phyloP scores from a whole-genome alignment of 2,329 filamentous ascomycete genomes.

The Colletotrichum noveboracense region DNA sequence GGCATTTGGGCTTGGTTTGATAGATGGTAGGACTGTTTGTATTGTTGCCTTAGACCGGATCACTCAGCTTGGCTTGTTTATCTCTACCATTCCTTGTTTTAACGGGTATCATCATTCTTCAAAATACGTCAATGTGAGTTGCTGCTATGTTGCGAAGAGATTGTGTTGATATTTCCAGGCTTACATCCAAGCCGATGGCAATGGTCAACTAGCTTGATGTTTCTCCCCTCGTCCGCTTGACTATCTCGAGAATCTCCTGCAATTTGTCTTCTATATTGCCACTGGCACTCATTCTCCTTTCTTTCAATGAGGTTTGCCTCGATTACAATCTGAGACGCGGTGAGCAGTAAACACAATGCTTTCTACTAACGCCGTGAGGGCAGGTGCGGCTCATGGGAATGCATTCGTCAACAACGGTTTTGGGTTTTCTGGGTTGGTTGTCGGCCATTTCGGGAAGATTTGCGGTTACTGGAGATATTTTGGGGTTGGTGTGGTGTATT shows the following conservation, averaged over 20 bases:
- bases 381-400: background rate
- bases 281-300: too few species aligned
- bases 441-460: background rate
- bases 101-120: too few species aligned
- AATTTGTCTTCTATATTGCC: background rate
- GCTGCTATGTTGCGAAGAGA: too few species aligned
- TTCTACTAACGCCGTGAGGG: background rate
- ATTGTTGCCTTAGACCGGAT: background rate
- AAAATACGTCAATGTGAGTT: background rate
- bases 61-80: background rate
- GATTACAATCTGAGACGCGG: background rate
- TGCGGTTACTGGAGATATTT: background rate
- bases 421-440: background rate
- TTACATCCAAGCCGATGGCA: background rate
- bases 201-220: background rate
- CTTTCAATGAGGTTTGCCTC: too few species aligned
- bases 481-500: background rate
- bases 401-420: background rate
- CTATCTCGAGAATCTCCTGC: background rate
- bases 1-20: conserved; percentile 12
- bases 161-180: background rate
- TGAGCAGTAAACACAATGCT: background rate
- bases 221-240: background rate
- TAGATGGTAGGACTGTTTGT: background rate
- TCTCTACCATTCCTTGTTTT: too few species aligned